Percentiles rank a stretch among this genome's conserved stretches.
These are phyloP conservation scores for Protomyces inundatus DNA, from an alignment of 1,139 yeast species.

Conservation along the genomic window DNA sequence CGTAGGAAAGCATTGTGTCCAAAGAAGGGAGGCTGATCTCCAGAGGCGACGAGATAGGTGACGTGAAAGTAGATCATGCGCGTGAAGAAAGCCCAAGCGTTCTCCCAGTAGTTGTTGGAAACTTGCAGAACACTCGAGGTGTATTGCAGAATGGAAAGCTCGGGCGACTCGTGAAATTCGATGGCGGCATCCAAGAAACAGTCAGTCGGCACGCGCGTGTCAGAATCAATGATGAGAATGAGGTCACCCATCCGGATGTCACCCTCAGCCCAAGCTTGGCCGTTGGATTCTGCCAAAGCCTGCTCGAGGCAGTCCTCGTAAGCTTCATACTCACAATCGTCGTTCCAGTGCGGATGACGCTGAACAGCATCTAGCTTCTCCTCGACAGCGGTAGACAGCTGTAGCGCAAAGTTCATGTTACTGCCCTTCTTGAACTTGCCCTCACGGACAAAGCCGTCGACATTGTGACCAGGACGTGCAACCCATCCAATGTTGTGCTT, in stretches of 20 bases:
- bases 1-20: constrained; percentile 30
- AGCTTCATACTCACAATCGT: neutral
- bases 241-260: constrained; percentile 30
- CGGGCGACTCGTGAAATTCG: constrained; percentile 18
- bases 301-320: neutral
- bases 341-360: constrained; percentile 28
- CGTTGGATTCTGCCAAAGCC: neutral
- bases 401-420: constrained; percentile 17
- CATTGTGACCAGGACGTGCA: constrained; percentile 30
- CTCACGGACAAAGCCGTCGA: constrained; percentile 23
- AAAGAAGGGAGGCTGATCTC: constrained; percentile 30
- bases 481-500: constrained; percentile 29
- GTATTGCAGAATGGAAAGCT: constrained; percentile 6
- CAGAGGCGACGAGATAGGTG: constrained; percentile 28
- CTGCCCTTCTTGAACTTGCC: constrained; percentile 19
- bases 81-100: constrained; percentile 26
- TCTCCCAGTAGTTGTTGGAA: constrained; percentile 9
- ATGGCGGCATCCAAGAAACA: constrained; percentile 31
- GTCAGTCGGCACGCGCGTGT: constrained; percentile 30
- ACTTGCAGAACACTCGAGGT: constrained; percentile 14
- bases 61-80: constrained; percentile 29
- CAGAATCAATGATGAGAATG: constrained; percentile 29
- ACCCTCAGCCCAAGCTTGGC: constrained; percentile 27
- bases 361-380: constrained; percentile 28
- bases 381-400: constrained; percentile 28